Evolutionary conservation across 2,329 filamentous ascomycete genomes (phyloP), one percentile per base, ranked within the genome.

Genomic region (Trichophyton simii): DNA sequence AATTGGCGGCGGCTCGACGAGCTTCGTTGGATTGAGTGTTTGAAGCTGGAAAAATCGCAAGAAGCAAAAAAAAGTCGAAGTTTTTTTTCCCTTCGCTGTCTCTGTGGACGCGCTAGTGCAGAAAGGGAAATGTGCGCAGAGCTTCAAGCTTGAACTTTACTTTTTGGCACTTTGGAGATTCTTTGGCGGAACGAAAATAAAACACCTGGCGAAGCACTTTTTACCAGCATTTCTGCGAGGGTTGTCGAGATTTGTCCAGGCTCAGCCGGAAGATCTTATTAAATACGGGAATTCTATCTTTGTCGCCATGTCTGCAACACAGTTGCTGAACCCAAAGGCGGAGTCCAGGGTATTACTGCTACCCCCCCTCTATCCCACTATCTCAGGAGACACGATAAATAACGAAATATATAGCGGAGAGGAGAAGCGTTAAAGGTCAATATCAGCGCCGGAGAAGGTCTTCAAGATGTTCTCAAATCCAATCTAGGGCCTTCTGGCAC

Each of bases 271-370:
- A n/a, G 52, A 28, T 13, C 34, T 36, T 22, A 36, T 55, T 18
- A 18, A 8, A 36, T 15, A 34, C 2, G 15, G 18, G 5, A 25
- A 25, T 20, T 20, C 28, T 59, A 22, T 60, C 60, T 58, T 62
- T 66, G 67, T 69, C 69, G 69, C 69, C 60, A 97, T 97, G 94
- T 97, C 91, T 79, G 94, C 94, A 69, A 91, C 94, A 72, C 92
- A 97, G 80, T 86, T 99, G 72, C 87, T 99, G 67, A 99, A 99
- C 78, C 94, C 94, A 65, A 99, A 99, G 82, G 94, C 94, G 72
- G 94, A 99, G 81, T 96, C 91, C 70, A 87, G 94, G 79, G 91
- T 95, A 82, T 71, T 88, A 8, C 50, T 38, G 42, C 36, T 57
- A 13, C 11, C n/a, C 38, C 41, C 22, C 55, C 18, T 25, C 55